Evolutionary conservation across 2,329 filamentous ascomycete genomes (phyloP).

Genomic region (Cyphellophora europaea): DNA sequence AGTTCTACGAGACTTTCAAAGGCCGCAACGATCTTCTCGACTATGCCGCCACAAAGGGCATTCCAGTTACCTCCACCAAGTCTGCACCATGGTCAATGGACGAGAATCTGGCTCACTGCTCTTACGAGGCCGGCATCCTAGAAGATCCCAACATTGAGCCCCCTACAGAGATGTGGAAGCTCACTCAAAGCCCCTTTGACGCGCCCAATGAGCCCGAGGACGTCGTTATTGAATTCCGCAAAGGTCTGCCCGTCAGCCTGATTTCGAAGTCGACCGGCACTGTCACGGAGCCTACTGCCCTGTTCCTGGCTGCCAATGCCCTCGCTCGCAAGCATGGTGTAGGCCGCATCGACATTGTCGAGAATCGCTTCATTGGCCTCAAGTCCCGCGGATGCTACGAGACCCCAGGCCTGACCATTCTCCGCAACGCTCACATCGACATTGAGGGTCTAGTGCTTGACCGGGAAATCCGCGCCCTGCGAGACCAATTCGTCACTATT

Average conservation of each 20-base stretch:
- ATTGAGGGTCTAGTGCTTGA: conserved; percentile 60
- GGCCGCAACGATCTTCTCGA: conserved; percentile 40
- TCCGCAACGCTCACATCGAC: conserved; percentile 51
- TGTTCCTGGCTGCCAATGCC: conserved; percentile 51
- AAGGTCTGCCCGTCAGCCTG: conserved; percentile 64
- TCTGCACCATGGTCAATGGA: conserved; percentile 59
- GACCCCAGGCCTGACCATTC: conserved; percentile 48
- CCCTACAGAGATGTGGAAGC: conserved; percentile 72
- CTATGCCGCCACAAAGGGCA: conserved; percentile 37
- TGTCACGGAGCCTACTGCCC: conserved; percentile 58
- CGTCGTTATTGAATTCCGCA: conserved; percentile 62
- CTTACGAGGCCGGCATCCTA: conserved; percentile 64
- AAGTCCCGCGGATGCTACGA: conserved; percentile 79
- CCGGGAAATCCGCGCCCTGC: conserved; percentile 57
- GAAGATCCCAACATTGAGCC: conserved; percentile 53
- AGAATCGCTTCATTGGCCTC: conserved; percentile 70
- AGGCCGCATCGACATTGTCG: conserved; percentile 74
- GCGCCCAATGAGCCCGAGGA: conserved; percentile 59
- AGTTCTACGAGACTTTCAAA: conserved; percentile 39
- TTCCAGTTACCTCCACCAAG: conserved; percentile 40
- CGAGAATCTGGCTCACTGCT: conserved; percentile 56
- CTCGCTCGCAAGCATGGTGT: conserved; percentile 63
- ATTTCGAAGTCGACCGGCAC: conserved; percentile 50
- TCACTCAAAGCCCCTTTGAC: conserved; percentile 33
- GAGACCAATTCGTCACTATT: conserved; percentile 62